Percentiles rank a stretch among this genome's conserved stretches.
Evolutionary conservation across 495 filamentous ascomycete genomes (phyloP).

Genomic region (Alectoria sarmentosa): DNA sequence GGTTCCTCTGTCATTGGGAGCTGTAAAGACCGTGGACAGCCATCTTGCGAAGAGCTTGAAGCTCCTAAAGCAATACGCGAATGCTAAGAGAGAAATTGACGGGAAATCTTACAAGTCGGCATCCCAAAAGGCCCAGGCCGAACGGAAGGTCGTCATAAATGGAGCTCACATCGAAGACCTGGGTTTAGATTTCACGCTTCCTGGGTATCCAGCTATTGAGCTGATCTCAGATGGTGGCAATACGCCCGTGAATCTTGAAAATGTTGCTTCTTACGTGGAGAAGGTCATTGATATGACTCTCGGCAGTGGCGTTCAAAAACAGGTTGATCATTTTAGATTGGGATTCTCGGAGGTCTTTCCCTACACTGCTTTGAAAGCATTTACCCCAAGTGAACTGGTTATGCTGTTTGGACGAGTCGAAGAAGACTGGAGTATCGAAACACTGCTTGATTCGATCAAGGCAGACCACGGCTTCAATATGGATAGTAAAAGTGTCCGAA

Average conservation of each 20-base stretch:
- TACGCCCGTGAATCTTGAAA: slow-evolving; percentile 73
- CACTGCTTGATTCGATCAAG: slow-evolving; percentile 96
- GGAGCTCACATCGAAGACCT: slow-evolving; percentile 77
- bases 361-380: slow-evolving; percentile 83
- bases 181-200: slow-evolving; percentile 87
- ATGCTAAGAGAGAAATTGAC: slow-evolving; percentile 74
- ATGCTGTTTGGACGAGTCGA: slow-evolving; percentile 91
- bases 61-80: slow-evolving; percentile 79
- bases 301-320: slow-evolving; percentile 75
- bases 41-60: slow-evolving; percentile 80
- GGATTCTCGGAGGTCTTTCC: slow-evolving; percentile 98
- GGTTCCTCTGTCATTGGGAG: slow-evolving; percentile 82
- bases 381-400: slow-evolving; percentile 94
- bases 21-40: slow-evolving; percentile 82
- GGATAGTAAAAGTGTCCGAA: slow-evolving; percentile 94
- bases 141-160: slow-evolving; percentile 62
- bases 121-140: slow-evolving; percentile 61
- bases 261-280: slow-evolving; percentile 81
- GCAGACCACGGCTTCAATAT: slow-evolving; percentile 99
- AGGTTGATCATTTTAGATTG: slow-evolving; percentile 82
- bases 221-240: slow-evolving; percentile 68
- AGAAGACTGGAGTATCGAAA: slow-evolving; percentile 97
- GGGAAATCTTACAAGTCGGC: slow-evolving; percentile 55
- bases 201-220: slow-evolving; percentile 87
- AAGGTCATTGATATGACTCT: slow-evolving; percentile 88